A percentile compares a stretch with the other conserved stretches of the same genome.
Conservation (phyloP, 2,329 filamentous ascomycete genomes). For the Venturia effusa region DNA sequence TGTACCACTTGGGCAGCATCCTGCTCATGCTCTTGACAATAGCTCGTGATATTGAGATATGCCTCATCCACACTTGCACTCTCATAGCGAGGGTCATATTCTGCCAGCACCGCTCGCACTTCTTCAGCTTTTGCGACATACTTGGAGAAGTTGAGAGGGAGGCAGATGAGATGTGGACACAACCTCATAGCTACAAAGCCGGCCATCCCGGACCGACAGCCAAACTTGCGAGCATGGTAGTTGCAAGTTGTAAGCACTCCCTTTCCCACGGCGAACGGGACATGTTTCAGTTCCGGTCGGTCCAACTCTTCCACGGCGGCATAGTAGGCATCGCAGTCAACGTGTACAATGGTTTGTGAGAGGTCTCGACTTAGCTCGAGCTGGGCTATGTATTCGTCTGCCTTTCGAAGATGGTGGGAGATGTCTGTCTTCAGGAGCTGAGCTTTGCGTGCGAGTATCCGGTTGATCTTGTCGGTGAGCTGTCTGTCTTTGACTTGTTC, state of each 20-base stretch:
- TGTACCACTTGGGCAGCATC: constrained; percentile 62
- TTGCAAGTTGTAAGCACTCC: constrained; percentile 66
- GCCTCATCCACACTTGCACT: constrained; percentile 94
- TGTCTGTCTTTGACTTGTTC: constrained; percentile 74
- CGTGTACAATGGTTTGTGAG: constrained; percentile 74
- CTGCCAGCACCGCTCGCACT: constrained; percentile 66
- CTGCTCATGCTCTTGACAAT: constrained; percentile 60
- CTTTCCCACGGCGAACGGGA: constrained; percentile 84
- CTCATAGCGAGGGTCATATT: constrained; percentile 88
- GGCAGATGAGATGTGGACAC: constrained; percentile 71
- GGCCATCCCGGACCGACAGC: constrained; percentile 90
- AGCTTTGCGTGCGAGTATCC: constrained; percentile 63
- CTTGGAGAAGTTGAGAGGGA: constrained; percentile 82
- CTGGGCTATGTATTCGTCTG: constrained; percentile 70
- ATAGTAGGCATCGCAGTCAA: constrained; percentile 97
- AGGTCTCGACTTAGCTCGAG: constrained; percentile 72
- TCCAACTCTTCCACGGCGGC: constrained; percentile 74
- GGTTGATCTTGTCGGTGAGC: constrained; percentile 75
- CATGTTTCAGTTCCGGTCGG: constrained; percentile 69
- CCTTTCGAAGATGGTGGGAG: constrained; percentile 58
- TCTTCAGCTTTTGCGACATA: constrained; percentile 86
- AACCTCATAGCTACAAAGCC: constrained; percentile 91
- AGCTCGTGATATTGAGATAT: constrained; percentile 85
- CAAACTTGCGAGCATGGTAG: constrained; percentile 81
- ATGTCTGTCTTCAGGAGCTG: constrained; percentile 64